Conservation (phyloP, 495 filamentous ascomycete genomes). For the Aspergillus kassunensis region DNA sequence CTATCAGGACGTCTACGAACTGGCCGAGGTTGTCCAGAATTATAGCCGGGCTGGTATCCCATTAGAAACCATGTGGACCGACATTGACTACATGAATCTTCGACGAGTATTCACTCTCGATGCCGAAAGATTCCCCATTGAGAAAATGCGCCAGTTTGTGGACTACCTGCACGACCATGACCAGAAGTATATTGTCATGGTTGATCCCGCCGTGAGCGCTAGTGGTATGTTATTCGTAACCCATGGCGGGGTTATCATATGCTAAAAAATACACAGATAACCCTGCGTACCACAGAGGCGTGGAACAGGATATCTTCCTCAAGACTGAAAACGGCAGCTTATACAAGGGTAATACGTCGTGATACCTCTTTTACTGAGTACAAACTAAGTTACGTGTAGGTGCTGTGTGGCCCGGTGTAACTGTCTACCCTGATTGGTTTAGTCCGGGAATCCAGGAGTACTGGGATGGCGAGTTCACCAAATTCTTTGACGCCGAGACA, state of each 20-base stretch:
- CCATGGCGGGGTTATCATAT: neutral
- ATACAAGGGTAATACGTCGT: constrained; percentile 52
- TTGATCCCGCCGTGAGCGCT: constrained; percentile 69
- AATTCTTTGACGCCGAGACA: constrained; percentile 60
- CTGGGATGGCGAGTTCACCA: constrained; percentile 69
- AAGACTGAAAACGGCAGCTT: constrained; percentile 59
- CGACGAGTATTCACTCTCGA: constrained; percentile 73
- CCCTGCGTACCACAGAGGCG: constrained; percentile 58
- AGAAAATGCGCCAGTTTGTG: constrained; percentile 65
- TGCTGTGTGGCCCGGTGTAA: constrained; percentile 82
- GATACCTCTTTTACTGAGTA: neutral
- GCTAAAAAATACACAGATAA: constrained; percentile 44
- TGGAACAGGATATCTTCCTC: constrained; percentile 60
- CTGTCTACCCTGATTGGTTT: constrained; percentile 86
- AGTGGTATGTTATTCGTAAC: constrained; percentile 27
- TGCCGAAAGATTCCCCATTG: constrained; percentile 64
- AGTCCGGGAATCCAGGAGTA: constrained; percentile 58
- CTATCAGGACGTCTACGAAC: constrained; percentile 69
- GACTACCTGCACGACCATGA: constrained; percentile 66
- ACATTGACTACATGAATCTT: constrained; percentile 74
- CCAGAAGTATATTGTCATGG: constrained; percentile 84
- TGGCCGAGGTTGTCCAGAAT: constrained; percentile 77
- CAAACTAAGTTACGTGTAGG: constrained; percentile 24
- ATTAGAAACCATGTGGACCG: constrained; percentile 86
- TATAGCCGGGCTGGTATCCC: constrained; percentile 74